Evolutionary conservation across 257 asterid species (phyloP), one percentile per base, ranked within the genome.

Genomic region (Jasminum sambac): DNA sequence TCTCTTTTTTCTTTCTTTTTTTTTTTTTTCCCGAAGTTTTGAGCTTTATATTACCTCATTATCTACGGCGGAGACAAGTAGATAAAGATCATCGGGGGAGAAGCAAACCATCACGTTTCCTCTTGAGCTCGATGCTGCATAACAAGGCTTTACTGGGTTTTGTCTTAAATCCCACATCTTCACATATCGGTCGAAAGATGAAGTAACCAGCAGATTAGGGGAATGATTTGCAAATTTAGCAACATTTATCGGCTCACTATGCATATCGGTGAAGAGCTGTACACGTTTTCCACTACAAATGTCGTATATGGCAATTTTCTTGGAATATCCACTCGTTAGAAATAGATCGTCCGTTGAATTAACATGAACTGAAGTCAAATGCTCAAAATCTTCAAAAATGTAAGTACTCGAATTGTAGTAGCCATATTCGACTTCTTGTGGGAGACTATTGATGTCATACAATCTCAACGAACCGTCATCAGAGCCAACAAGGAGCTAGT

Each of bases 111-210:
- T 91, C 76, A 91, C 97, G 39, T 89, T 91, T 70, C 97, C 97
- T 71, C 86, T 77, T 14, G 91, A 80, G 83, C 97, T 91, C 5
- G 83, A 72, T 76, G 84, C 74, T 5, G 90, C 73, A 67, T 84
- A 92, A 77, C 98, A 92, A 75, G 96, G 92, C 12, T 65, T 72
- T 19, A 52, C 34, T 8, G 87, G 88, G 4, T 77, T 77, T 81
- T 83, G 95, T 69, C 98, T 84, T 48, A 85, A 70, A 64, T 92
- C 96, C 98, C 98, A 92, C 93, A 92, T 84, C 84, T 90, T 92
- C 42, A 90, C 85, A 70, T 88, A 79, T 13, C 85, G 84, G 65
- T 90, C 98, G 38, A 90, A 92, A 3, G 98, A 92, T 13, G 98
- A 92, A 39, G 96, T 90, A 44, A 79, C 98, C 9, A 92, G 75